Evolutionary conservation across 2,329 filamentous ascomycete species (phyloP), one percentile per base, ranked within the genome.

Genomic region (Chaetomium sp.): DNA sequence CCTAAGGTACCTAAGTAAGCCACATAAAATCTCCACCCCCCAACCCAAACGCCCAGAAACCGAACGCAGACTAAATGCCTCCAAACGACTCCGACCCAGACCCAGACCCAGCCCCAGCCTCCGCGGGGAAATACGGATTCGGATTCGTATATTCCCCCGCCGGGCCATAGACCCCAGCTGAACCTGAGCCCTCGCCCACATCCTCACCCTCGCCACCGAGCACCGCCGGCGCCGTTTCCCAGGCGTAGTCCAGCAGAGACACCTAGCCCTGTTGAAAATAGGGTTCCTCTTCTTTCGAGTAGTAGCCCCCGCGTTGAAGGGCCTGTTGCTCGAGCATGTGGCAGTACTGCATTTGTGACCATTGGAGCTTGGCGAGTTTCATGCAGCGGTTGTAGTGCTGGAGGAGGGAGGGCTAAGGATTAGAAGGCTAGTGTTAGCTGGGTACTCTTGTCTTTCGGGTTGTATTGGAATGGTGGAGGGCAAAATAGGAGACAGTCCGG

Each of bases 181-280:
- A 27, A 27, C 19, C 19, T 27, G 19, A 27, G 19, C 19, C 19
- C 19, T 27, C 9, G 9, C 7, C 9, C 6, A 7, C 8, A 5
- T 1, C 1, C 37, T 2, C 1, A 6, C 14, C 32, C 10, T 5
- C 32, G 12, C n/a, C 37, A 7, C 5, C 44, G n/a, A 53, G 9
- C 38, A 48, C 0, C 2, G 10, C 11, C 7, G 12, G 37, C 11
- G 37, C 44, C 6, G 27, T 32, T 4, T 36, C n/a, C 44, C 52
- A 43, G 34, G 44, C 38, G 10, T 27, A 52, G 4, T 52, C 54
- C 19, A 49, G 8, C 6, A 41, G 32, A 40, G 49, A 56, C 45
- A 52, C 49, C 54, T 40, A 49, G 45, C 40, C 49, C 14, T 33
- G 44, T 12, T 42, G 36, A 36, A 52, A 52, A 36, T 35, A 54